Evolutionary conservation across 2,329 filamentous ascomycete species (phyloP), one percentile per base, ranked within the genome.

Genomic region (Aspergillus sclerotialis): DNA sequence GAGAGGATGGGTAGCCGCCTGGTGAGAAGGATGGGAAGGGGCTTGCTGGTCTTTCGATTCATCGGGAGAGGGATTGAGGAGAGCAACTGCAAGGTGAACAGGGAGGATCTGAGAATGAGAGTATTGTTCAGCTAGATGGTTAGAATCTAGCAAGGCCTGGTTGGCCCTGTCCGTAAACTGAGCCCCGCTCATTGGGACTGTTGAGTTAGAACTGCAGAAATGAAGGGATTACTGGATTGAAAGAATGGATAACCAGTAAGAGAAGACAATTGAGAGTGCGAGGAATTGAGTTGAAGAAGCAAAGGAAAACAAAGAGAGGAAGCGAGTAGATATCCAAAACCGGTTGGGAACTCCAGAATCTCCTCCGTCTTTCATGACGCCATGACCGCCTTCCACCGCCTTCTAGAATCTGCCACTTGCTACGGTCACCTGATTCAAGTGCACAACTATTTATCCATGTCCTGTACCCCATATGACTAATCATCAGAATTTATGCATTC

Each of bases 91-190:
- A 34, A 98, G 76, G 61, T 98, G 92, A 40, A 96, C 66, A 11
- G 92, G 92, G 35, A 89, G 74, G 41, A 96, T 78, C 63, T 98
- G 90, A 26, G 87, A 81, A 68, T 98, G 92, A 25, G 79, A 78
- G 60, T 96, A 94, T 68, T 92, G 82, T 63, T 88, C 80, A 48
- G 90, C 88, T 52, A 96, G 74, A 40, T 76, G 72, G 72, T 92
- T 89, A 61, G 89, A 85, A 61, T 95, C 87, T 53, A 84, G 78
- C 58, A 98, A 74, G 53, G 90, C 84, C 69, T 90, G 86, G 59
- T 89, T 84, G 47, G 86, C 92, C 66, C 84, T 74, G 66, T 96
- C 90, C 47, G 92, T 98, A 61, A 95, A 95, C 60, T 93, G 58
- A 35, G 82, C 51, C 38, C 53, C 55, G 51, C 56, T 61, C 61